phyloP scores from a whole-genome alignment of 208 protist species.

The Tritrichomonas foetus region DNA sequence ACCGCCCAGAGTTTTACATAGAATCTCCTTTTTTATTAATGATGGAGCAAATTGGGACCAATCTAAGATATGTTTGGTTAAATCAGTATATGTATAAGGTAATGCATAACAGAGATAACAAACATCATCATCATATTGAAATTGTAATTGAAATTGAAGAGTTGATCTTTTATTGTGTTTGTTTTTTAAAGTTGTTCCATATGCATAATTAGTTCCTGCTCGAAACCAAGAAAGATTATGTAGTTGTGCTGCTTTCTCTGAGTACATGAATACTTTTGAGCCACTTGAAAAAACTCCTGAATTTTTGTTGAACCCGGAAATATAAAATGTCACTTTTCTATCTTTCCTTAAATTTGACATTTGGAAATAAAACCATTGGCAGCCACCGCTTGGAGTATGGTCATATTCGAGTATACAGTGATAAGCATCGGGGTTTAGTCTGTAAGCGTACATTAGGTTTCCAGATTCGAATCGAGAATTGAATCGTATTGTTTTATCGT shows the following conservation, averaged over 20 bases:
- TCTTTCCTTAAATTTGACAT: neutral
- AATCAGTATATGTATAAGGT: constrained; percentile 84
- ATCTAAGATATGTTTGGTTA: constrained; percentile 44
- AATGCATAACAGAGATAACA: constrained; percentile 85
- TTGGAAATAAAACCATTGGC: constrained; percentile 31
- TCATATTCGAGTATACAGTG: constrained; percentile 32
- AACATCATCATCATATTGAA: constrained; percentile 65
- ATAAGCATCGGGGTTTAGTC: neutral
- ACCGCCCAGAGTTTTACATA: neutral
- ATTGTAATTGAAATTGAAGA: constrained; percentile 74
- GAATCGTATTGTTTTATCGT: neutral
- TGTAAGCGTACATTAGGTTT: neutral
- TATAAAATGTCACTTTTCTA: neutral
- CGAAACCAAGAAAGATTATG: neutral
- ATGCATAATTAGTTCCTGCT: neutral
- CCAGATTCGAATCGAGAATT: constrained; percentile 14
- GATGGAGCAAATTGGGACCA: neutral
- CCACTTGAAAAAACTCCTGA: neutral
- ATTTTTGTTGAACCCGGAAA: constrained; percentile 1
- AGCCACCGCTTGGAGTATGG: neutral
- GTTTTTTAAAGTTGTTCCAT: neutral
- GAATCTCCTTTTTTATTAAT: neutral
- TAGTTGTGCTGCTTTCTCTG: neutral
- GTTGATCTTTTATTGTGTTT: constrained; percentile 53
- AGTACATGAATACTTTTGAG: neutral